phyloP scores from a whole-genome alignment of 129 eudicot species.

The Flaveria linearis region DNA sequence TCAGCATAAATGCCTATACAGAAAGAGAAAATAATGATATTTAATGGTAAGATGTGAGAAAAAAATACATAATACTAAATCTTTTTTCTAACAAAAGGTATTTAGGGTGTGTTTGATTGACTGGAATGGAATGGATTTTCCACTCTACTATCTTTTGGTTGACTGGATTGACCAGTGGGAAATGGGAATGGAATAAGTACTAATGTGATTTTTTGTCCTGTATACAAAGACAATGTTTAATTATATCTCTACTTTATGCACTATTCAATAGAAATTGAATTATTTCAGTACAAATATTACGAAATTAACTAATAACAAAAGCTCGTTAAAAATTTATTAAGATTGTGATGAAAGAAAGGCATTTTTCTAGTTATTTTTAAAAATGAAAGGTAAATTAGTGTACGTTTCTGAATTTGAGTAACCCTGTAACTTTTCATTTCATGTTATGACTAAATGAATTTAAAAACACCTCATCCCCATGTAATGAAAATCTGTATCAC shows the following conservation, averaged over 20 bases:
- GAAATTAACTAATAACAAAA: not conserved
- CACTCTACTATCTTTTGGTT: not conserved
- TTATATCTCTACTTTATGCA: not conserved
- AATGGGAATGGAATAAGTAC: not conserved
- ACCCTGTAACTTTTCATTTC: not conserved
- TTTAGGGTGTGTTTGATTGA: not conserved
- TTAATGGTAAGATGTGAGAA: not conserved
- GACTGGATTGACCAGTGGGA: not conserved
- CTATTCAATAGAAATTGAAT: not conserved
- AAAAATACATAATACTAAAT: not conserved
- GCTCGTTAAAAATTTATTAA: not conserved
- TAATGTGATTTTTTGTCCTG: not conserved
- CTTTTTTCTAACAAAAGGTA: not conserved
- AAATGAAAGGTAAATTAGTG: not conserved
- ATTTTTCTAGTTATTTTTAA: not conserved
- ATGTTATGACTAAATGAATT: not conserved
- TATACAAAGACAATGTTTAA: not conserved
- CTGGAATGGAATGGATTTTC: not conserved
- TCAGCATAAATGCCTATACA: not conserved
- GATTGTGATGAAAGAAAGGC: not conserved
- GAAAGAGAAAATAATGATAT: not conserved
- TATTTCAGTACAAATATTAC: not conserved
- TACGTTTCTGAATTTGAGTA: not conserved
- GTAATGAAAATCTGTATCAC: not conserved
- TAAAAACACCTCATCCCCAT: not conserved